phyloP scores from a whole-genome alignment of 1,284 basidiomycete species.

The Coriolopsis trogii region DNA sequence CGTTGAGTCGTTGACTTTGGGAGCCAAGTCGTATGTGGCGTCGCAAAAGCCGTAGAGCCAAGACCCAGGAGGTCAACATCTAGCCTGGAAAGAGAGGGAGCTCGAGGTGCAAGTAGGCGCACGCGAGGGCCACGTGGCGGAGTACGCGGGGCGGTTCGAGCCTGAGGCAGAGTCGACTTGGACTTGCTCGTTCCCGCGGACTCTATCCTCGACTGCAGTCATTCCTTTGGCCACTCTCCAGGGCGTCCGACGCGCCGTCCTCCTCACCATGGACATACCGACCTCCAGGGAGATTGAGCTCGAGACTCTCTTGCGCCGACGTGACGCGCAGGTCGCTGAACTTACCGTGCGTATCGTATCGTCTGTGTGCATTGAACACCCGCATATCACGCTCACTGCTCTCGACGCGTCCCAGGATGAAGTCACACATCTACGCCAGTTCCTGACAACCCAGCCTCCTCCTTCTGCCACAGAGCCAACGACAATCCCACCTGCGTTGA shows the following conservation, averaged over 20 bases:
- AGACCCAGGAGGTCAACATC: too few relatives aligned
- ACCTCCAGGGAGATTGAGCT: constrained; percentile 76
- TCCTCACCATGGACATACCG: constrained; percentile 62
- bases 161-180: constrained; percentile 27
- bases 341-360: constrained; percentile 57
- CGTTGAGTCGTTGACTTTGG: too few relatives aligned
- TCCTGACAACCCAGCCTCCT: constrained; percentile 58
- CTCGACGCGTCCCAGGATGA: constrained; percentile 55
- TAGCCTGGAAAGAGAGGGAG: too few relatives aligned
- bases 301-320: constrained; percentile 69
- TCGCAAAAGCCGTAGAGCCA: too few relatives aligned
- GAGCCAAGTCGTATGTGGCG: too few relatives aligned
- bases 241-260: constrained; percentile 25
- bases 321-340: constrained; percentile 69
- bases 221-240: constrained; percentile 22
- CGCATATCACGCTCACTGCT: constrained; percentile 15
- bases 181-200: constrained; percentile 26
- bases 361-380: constrained; percentile 11
- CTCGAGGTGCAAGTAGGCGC: constrained; percentile 11
- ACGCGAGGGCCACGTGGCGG: constrained; percentile 32
- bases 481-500: constrained; percentile 66
- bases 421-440: constrained; percentile 63
- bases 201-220: constrained; percentile 21
- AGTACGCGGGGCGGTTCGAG: constrained; percentile 28
- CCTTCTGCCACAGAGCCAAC: constrained; percentile 61